phyloP scores from a whole-genome alignment of 345 rosid species.

The Ceriops tagal region DNA sequence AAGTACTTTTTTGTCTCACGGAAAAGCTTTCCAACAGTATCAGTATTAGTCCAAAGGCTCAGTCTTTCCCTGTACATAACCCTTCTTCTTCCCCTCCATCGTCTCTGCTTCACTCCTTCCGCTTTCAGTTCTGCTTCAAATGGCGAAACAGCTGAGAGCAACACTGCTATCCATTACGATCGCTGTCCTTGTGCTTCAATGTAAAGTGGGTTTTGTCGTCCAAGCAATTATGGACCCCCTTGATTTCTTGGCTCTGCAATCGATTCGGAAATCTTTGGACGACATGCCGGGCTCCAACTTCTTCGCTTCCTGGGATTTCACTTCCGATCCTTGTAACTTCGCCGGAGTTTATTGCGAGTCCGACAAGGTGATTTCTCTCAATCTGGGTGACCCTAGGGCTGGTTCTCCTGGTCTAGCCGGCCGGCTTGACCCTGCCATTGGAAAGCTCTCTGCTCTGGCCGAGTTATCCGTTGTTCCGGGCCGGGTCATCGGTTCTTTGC shows the following conservation, averaged over 20 bases:
- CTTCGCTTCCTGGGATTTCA: constrained; percentile 90
- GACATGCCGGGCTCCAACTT: constrained; percentile 81
- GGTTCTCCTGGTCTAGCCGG: constrained; percentile 84
- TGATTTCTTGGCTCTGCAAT: constrained; percentile 87
- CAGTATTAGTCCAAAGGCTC: constrained; percentile 7
- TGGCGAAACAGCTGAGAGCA: background rate
- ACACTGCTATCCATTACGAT: background rate
- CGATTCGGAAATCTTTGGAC: constrained; percentile 61
- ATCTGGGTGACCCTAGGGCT: constrained; percentile 78
- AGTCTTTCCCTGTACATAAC: constrained; percentile 1
- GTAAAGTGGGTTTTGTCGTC: background rate
- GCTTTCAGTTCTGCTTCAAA: background rate
- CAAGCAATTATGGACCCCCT: constrained; percentile 60
- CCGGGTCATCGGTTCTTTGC: constrained; percentile 66
- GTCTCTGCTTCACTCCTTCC: background rate
- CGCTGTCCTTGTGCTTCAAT: background rate
- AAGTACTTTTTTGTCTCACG: constrained; percentile 41
- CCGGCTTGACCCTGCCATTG: constrained; percentile 68
- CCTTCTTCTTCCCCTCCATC: background rate
- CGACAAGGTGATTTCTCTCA: constrained; percentile 62
- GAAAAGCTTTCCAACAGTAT: constrained; percentile 31
- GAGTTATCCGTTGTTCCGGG: constrained; percentile 85
- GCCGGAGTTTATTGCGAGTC: constrained; percentile 78
- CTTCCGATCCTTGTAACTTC: constrained; percentile 90
- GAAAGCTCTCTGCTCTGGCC: constrained; percentile 63